Base-by-base conservation (phyloP, 345 rosid genomes). In the Linum tenue region DNA sequence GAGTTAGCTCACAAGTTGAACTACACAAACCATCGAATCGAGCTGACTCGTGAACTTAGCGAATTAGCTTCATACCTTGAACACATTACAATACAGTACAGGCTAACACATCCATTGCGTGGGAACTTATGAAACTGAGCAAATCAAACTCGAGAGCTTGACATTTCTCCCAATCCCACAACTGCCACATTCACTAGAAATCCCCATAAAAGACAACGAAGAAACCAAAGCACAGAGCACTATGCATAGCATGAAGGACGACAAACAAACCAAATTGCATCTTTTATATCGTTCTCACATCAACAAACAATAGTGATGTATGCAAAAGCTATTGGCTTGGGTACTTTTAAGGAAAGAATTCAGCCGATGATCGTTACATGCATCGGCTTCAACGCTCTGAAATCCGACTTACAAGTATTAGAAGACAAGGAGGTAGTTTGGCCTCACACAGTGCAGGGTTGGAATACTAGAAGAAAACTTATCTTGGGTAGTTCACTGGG, bases 401-500 rank as follows among this genome's bases (percentile, higher is more conserved):
- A 3, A 48, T 48, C 9, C 37, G n/a, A 60, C 48, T 55, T 50
- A 22, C 31, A 22, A 16, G 7, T 15, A 67, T 4, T 61, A 42
- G 40, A 66, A 39, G 62, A 67, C 38, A 76, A 39, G 16, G 66
- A 75, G 53, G 15, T 15, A 48, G 7, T 22, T 22, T 22, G 31
- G 31, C 31, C 31, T 22, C 31, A 22, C 31, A 22, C 31, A 22
- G 31, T 22, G 31, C 31, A 22, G 31, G 31, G 31, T 22, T 22
- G 31, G 31, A 22, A 80, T 73, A 40, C n/a, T 50, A 59, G 39
- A 7, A 39, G 39, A 53, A 10, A 55, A 35, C 56, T 41, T 68
- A 68, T 59, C 90, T 86, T 16, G 86, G 84, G 78, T 72, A 86
- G 78, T 80, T 94, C 64, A 88, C 92, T 4, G 97, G 97, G 70